Evolutionary conservation across 179 eudicot genomes (phyloP).

Genomic region (Heliamphora pulchella): DNA sequence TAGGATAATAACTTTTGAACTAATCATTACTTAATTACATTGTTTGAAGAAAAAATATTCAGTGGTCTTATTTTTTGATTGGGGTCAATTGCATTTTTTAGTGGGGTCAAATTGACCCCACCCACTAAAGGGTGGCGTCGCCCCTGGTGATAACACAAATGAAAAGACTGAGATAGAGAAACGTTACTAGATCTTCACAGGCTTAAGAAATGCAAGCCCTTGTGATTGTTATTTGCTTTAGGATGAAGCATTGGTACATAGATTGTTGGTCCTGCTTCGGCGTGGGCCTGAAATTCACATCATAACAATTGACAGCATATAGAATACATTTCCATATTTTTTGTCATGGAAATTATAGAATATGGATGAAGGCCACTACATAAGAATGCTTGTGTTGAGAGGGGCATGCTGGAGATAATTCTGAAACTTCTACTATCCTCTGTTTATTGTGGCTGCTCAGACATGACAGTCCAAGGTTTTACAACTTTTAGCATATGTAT

Average conservation of each 20-base stretch:
- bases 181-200: not conserved
- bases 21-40: too few relatives aligned
- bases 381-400: not conserved
- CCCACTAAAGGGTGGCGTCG: too few relatives aligned
- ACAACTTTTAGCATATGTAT: not conserved
- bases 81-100: too few relatives aligned
- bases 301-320: not conserved
- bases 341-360: not conserved
- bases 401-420: not conserved
- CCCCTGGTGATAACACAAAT: too few relatives aligned
- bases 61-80: too few relatives aligned
- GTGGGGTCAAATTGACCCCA: too few relatives aligned
- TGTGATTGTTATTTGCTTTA: not conserved
- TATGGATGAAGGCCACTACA: not conserved
- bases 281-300: not conserved
- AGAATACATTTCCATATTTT: not conserved
- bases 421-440: not conserved
- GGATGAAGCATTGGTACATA: not conserved
- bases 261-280: not conserved
- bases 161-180: not conserved
- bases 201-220: not conserved
- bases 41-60: too few relatives aligned
- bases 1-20: too few relatives aligned
- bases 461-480: not conserved
- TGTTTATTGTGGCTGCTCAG: not conserved